phyloP scores from a whole-genome alignment of 1,284 basidiomycete genomes.

The Melampsora americana region DNA sequence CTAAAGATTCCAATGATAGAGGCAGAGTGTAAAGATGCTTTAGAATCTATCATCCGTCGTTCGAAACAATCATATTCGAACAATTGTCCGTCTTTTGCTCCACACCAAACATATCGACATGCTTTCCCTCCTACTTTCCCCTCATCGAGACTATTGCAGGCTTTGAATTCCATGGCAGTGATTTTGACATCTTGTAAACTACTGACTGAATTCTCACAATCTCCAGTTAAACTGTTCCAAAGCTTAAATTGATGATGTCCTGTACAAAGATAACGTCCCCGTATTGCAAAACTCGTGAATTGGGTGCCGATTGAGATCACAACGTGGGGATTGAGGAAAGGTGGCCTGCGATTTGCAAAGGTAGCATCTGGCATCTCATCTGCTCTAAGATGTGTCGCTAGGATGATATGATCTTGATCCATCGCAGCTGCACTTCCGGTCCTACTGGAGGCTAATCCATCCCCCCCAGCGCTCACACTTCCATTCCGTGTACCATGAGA shows the following conservation, averaged over 20 bases:
- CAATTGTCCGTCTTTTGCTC: conserved; percentile 80
- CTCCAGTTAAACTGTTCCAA: conserved; percentile 55
- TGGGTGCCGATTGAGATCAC: conserved; percentile 47
- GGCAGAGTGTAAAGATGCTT: conserved; percentile 64
- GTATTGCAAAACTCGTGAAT: conserved; percentile 61
- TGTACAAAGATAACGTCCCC: conserved; percentile 65
- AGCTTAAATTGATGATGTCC: conserved; percentile 66
- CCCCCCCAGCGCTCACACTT: background rate
- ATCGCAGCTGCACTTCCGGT: conserved; percentile 3
- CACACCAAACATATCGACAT: conserved; percentile 69
- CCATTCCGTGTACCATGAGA: conserved; percentile 5
- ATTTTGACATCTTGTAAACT: conserved; percentile 67
- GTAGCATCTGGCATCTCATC: conserved; percentile 77
- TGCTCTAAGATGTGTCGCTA: conserved; percentile 46
- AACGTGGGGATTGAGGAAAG: conserved; percentile 57
- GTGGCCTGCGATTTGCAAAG: conserved; percentile 74
- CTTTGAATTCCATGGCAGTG: conserved; percentile 71
- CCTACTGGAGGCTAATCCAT: background rate
- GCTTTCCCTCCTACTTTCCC: conserved; percentile 55
- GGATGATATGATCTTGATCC: background rate
- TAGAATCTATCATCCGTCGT: conserved; percentile 62
- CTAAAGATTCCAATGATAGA: conserved; percentile 71
- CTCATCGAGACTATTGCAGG: conserved; percentile 56
- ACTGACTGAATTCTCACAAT: conserved; percentile 57
- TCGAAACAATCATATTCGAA: conserved; percentile 72